These are phyloP conservation scores for Camelina sativa DNA, from an alignment of 345 rosid genomes.

Conservation along the genomic window DNA sequence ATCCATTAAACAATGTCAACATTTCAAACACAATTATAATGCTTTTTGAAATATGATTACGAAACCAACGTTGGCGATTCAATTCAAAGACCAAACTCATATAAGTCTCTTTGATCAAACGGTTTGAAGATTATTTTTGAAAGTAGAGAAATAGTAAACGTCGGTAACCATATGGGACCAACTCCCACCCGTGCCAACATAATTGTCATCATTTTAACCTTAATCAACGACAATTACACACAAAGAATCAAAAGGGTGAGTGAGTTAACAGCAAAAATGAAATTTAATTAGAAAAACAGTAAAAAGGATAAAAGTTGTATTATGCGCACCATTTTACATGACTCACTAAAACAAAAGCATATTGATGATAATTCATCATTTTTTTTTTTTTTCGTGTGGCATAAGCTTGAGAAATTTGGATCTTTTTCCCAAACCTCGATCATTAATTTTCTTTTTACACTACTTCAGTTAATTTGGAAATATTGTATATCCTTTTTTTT, in stretches of 20 bases:
- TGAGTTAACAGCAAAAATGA: slow-evolving; percentile 21
- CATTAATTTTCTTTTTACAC: no score
- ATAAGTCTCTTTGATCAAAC: slow-evolving; percentile 34
- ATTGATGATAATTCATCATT: background rate
- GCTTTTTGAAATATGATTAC: slow-evolving; percentile 40
- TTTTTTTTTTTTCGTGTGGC: background rate
- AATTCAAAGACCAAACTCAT: slow-evolving; percentile 8
- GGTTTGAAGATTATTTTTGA: slow-evolving; percentile 1
- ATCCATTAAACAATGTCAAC: slow-evolving; percentile 20
- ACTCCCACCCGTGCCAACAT: slow-evolving; percentile 38
- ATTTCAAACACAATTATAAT: slow-evolving; percentile 36
- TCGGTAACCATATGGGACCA: slow-evolving; percentile 43
- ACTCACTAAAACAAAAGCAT: background rate
- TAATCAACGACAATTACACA: slow-evolving; percentile 39
- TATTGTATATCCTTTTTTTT: background rate
- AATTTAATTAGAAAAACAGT: background rate
- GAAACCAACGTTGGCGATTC: slow-evolving; percentile 30
- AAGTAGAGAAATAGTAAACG: slow-evolving; percentile 38
- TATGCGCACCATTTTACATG: background rate
- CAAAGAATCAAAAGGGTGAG: background rate
- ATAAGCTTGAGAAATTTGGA: background rate
- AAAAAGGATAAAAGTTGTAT: background rate
- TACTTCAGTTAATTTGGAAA: background rate
- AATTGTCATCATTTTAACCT: slow-evolving; percentile 28
- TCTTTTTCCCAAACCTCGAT: background rate